phyloP scores from a whole-genome alignment of 192 early-diverging fungal genomes.

The Dissophora globulifera region DNA sequence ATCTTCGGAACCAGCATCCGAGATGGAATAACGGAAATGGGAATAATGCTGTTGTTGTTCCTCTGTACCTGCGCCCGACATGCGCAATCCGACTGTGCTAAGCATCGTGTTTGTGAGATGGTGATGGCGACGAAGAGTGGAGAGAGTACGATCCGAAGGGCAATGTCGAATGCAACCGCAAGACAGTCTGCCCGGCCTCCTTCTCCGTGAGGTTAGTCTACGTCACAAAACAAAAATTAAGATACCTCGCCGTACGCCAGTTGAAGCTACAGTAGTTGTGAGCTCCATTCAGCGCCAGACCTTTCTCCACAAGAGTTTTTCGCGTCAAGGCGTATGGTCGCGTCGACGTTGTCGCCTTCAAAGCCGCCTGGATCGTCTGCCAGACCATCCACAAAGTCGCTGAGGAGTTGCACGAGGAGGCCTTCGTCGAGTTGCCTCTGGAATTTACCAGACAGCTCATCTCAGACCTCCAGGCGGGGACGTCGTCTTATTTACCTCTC shows the following conservation, averaged over 20 bases:
- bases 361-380: slow-evolving; percentile 89
- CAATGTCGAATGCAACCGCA: too few species aligned
- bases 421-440: slow-evolving; percentile 85
- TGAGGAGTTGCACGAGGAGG: slow-evolving; percentile 86
- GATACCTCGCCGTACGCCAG: too few species aligned
- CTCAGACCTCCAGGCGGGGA: slow-evolving; percentile 77
- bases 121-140: background rate
- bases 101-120: slow-evolving; percentile 29
- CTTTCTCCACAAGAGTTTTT: too few species aligned
- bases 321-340: slow-evolving; percentile 58
- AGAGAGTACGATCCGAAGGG: background rate
- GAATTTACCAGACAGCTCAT: slow-evolving; percentile 82
- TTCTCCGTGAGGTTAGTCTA: too few species aligned
- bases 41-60: too few species aligned
- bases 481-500: slow-evolving; percentile 79
- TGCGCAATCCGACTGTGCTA: slow-evolving; percentile 50
- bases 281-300: slow-evolving; percentile 80
- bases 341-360: slow-evolving; percentile 79
- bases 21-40: background rate
- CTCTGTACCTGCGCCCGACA: slow-evolving; percentile 55
- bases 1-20: background rate
- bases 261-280: slow-evolving; percentile 84
- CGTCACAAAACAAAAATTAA: too few species aligned
- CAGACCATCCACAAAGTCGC: slow-evolving; percentile 81
- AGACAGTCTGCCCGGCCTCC: too few species aligned